Evolutionary conservation across 2,329 filamentous ascomycete genomes (phyloP), one percentile per base, ranked within the genome.

Genomic region (Apiospora saccharicola): DNA sequence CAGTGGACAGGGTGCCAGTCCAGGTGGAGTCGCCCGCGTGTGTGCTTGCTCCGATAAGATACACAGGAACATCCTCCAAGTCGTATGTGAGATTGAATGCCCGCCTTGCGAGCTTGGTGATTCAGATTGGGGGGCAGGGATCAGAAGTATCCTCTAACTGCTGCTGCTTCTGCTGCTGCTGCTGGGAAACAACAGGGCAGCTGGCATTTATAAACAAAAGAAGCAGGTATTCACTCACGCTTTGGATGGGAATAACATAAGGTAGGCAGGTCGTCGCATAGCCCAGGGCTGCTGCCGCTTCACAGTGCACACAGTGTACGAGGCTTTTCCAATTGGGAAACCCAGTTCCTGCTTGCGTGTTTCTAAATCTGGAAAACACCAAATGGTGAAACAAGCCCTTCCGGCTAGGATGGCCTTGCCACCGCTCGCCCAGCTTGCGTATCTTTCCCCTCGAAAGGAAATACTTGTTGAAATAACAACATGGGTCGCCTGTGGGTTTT

Each of bases 361-460:
- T 64, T 64, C 57, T 64, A 64, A 64, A 64, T 64, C 30, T 64
- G 57, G 57, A 64, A 64, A 64, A 41, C 57, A 41, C 22, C 57
- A 64, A 41, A 64, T 64, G 57, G 57, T 64, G 57, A 64, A 64
- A 64, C 57, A 41, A 64, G 57, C 57, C 57, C 57, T 64, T 41
- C 57, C 34, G 34, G 57, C 57, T 37, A 61, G 30, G 53, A 8
- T 61, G 53, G 53, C 53, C 53, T 30, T 61, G 53, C 53, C 53
- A 37, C 53, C 53, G 53, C 57, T 14, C 22, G 30, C 57, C 57
- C 57, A 41, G 22, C 57, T 41, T 41, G 57, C 57, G 37, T 64
- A 13, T n/a, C 19, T n/a, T 10, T n/a, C 34, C 34, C 57, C 34
- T 14, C 30, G 26, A 64, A 13, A 30, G 30, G 37, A 61, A 22